Evolutionary conservation across 805 yeast genomes (phyloP).

Genomic region (Ogataea populi-albae): DNA sequence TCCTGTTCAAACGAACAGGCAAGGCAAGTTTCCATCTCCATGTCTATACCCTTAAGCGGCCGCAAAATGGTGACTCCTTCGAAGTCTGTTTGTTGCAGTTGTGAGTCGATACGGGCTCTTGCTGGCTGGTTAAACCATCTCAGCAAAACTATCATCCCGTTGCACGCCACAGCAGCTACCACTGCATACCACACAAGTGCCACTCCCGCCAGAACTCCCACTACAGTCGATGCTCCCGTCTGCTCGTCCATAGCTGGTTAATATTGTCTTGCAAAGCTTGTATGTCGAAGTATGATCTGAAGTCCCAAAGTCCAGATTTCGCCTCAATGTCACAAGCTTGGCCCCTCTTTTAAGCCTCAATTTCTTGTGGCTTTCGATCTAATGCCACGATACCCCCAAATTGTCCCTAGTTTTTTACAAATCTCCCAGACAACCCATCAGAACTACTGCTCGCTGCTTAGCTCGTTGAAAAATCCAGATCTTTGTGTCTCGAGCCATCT

Average conservation of each 20-base stretch:
- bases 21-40: slow-evolving; percentile 67
- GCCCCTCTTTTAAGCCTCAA: too few species aligned
- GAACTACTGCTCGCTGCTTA: too few species aligned
- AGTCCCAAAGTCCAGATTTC: too few species aligned
- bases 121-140: slow-evolving; percentile 21
- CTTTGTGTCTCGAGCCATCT: too few species aligned
- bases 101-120: slow-evolving; percentile 14
- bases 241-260: not conserved
- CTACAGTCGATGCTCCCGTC: not conserved
- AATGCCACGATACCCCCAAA: too few species aligned
- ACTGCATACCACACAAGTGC: slow-evolving; percentile 30
- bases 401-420: too few species aligned
- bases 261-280: too few species aligned
- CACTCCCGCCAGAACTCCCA: slow-evolving; percentile 13
- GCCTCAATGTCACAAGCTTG: too few species aligned
- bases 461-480: too few species aligned
- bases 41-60: slow-evolving; percentile 82
- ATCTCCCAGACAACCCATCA: too few species aligned
- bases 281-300: too few species aligned
- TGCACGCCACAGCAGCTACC: slow-evolving; percentile 24
- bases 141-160: slow-evolving; percentile 30
- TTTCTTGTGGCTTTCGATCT: too few species aligned
- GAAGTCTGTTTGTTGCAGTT: slow-evolving; percentile 35
- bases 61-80: slow-evolving; percentile 75
- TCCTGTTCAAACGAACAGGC: slow-evolving; percentile 65